Base-by-base conservation (phyloP, 1,284 basidiomycete species). In the Cutaneotrichosporon arboriforme region DNA sequence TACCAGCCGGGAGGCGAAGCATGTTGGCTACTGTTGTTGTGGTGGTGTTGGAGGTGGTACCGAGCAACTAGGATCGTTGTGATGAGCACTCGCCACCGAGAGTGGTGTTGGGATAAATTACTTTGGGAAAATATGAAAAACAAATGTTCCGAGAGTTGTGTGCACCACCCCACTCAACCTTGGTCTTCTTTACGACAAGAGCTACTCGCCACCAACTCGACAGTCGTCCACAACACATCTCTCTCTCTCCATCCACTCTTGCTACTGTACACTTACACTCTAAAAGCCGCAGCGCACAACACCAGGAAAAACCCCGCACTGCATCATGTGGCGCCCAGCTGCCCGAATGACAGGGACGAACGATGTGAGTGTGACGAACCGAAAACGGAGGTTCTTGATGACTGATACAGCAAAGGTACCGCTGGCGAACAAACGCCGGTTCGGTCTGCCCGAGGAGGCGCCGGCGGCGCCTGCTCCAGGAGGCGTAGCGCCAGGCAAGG, bases 291-390 rank as follows among this genome's bases (percentile, higher is more conserved):
- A 14, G 5, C 18, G 38, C 18, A 44, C 26, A 42, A 33, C 46
- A 40, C 43, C 26, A 31, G 44, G 8, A 8, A 35, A 21, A 31
- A 37, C 22, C n/a, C 33, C 22, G n/a, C 34, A 31, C 26, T 31
- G 13, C 10, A 50, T 20, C 59, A 90, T 91, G 88, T 91, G 88
- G 88, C 84, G 86, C 77, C 87, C 87, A 56, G 88, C 88, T 58
- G 89, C 67, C 33, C 65, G 64, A 47, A 69, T 72, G n/a, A 60
- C 59, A 3, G 77, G 77, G 15, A 77, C 77, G 9, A 78, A 78
- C 64, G 76, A 77, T 54, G 74, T 76, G 50, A 70, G 72, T 71
- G 18, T 22, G 33, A 46, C 37, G 37, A 23, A n/a, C 14, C 35
- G 58, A 51, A 31, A 22, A 22, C 34, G 36, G 36, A n/a, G 14